Evolutionary conservation across 768 basidiomycete species (phyloP), one percentile per base, ranked within the genome.

Genomic region (Mycena albidolilacea): DNA sequence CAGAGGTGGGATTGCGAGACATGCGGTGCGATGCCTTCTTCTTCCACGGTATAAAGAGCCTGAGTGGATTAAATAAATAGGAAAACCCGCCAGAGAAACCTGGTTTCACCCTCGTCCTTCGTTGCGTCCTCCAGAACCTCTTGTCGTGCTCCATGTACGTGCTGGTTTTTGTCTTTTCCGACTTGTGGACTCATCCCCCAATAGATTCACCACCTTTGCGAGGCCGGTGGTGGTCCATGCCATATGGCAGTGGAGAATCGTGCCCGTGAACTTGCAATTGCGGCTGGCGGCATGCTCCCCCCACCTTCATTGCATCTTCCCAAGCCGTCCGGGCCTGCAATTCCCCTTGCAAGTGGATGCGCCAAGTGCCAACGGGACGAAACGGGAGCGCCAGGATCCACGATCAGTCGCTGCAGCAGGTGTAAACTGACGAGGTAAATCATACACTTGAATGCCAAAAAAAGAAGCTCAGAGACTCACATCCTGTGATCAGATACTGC

Each of bases 141-240:
- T 64, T 1, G 74, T 71, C 5, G 19, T 65, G 2, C 58, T 75
- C 14, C 21, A 71, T 60, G 73, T 71, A n/a, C 37, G 66, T 60
- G 7, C 54, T 23, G 8, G 1, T 5, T 35, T 21, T 1, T 0
- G 3, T 30, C 7, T 23, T 7, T 10, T 38, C 21, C 12, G 1
- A 19, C 9, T 52, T 9, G 2, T 46, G 7, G 10, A 55, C 30
- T 17, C 11, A 39, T 6, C 15, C 30, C 11, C n/a, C 19, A 15
- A 14, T 41, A 75, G 73, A 71, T 75, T 21, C 74, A 75, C 39
- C 70, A 71, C 7, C 70, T 75, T 15, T 75, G 70, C 38, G 74
- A 68, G 59, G 70, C 70, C 5, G 68, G 63, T 19, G 70, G 70
- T 17, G 70, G 74, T 11, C 30, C 74, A n/a, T 75, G 74, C 21